phyloP scores from a whole-genome alignment of 371 early-diverging fungal species.

The Coemansia sp. region DNA sequence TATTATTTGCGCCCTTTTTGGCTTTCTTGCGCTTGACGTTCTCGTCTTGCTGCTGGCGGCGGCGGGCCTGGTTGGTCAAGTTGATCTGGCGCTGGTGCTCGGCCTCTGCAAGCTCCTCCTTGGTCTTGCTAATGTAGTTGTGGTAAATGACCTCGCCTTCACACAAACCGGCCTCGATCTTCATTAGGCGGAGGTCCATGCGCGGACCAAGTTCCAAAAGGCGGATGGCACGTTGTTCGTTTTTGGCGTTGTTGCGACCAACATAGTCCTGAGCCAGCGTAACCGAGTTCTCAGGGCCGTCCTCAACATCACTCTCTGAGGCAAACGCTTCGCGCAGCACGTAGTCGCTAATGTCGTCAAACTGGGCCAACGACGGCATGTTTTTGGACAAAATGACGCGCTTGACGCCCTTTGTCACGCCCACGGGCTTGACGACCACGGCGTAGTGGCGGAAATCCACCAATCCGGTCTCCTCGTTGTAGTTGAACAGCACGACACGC shows the following conservation, averaged over 20 bases:
- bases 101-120: constrained; percentile 65
- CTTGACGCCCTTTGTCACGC: constrained; percentile 88
- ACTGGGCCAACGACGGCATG: constrained; percentile 75
- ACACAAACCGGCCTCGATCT: constrained; percentile 90
- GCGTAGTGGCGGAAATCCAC: constrained; percentile 92
- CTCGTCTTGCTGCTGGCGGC: constrained; percentile 74
- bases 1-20: constrained; percentile 2
- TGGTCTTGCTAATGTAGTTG: constrained; percentile 63
- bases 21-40: constrained; percentile 72
- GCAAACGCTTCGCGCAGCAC: constrained; percentile 82
- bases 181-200: constrained; percentile 80
- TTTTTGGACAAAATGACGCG: constrained; percentile 66
- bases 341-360: constrained; percentile 89
- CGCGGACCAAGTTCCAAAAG: constrained; percentile 92
- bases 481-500: constrained; percentile 88
- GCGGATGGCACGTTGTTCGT: constrained; percentile 82
- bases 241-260: constrained; percentile 69
- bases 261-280: constrained; percentile 77
- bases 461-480: constrained; percentile 75
- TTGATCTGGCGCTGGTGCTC: constrained; percentile 59
- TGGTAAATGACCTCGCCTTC: constrained; percentile 92
- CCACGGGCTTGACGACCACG: constrained; percentile 81
- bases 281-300: constrained; percentile 76
- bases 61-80: constrained; percentile 61
- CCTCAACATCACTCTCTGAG: constrained; percentile 91